Conservation (phyloP, 805 yeast species). For the Tetrapisispora pingtungensis region DNA sequence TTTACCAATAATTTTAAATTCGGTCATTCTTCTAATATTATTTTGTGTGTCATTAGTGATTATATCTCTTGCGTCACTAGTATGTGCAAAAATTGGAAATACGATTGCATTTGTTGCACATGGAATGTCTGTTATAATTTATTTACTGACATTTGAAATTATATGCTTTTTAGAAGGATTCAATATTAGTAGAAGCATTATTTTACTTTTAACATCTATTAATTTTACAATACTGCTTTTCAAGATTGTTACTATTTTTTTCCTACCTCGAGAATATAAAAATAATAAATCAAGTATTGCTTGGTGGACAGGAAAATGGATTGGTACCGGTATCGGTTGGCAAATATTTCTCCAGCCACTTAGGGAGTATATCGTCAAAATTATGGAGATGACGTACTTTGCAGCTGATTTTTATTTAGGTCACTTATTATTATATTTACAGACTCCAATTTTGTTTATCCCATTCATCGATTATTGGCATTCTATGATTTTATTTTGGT, state of each 20-base stretch:
- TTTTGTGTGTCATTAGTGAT: conserved; percentile 37
- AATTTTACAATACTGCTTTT: conserved; percentile 50
- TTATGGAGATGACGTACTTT: conserved; percentile 57
- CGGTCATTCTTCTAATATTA: conserved; percentile 23
- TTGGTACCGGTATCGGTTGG: conserved; percentile 53
- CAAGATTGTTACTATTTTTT: conserved; percentile 37
- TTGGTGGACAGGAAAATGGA: conserved; percentile 78
- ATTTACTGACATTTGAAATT: conserved; percentile 48
- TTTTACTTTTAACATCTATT: conserved; percentile 51
- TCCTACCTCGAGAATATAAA: conserved; percentile 53
- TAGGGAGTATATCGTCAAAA: conserved; percentile 54
- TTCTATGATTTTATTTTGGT: conserved; percentile 58
- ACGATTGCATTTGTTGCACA: conserved; percentile 50
- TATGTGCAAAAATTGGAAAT: conserved; percentile 39
- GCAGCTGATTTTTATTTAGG: conserved; percentile 54
- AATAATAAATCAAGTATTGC: conserved; percentile 53
- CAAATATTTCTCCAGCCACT: conserved; percentile 49
- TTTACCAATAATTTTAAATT: conserved; percentile 38
- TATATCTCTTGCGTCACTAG: conserved; percentile 41
- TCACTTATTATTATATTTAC: conserved; percentile 47
- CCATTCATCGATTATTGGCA: conserved; percentile 63
- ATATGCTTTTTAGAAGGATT: conserved; percentile 62
- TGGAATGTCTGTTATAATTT: conserved; percentile 40
- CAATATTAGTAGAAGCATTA: conserved; percentile 47
- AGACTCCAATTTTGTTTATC: conserved; percentile 49